Base-by-base conservation (phyloP, 306 rosid genomes). In the Biancaea sappan region DNA sequence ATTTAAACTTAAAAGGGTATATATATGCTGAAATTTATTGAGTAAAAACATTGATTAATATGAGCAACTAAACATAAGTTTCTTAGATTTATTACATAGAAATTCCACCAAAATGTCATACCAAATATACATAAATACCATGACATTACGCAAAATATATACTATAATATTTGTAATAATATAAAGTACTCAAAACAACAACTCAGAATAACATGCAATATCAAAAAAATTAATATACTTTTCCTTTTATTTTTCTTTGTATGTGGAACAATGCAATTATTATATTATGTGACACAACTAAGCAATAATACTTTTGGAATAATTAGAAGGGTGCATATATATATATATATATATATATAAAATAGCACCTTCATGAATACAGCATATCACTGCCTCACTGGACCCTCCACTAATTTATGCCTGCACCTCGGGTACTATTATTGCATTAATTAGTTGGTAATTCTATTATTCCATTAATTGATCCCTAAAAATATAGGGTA, bases 351-450 rank as follows among this genome's bases (percentile, higher is more conserved):
- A n/a, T n/a, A n/a, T n/a, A n/a, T n/a, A n/a, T n/a, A n/a, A n/a
- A n/a, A n/a, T 28, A 14, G 43, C 14, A 32, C 13, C 66, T 14
- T 59, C 41, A 15, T 9, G 15, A 4, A 22, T 1, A 32, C 66
- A 61, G 67, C 67, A 34, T 61, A 61, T 34, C 28, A 4, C 25
- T n/a, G 28, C 34, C 32, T 34, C 28, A 4, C 25, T n/a, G 28
- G 44, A 51, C 66, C 66, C 66, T 2, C 65, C 65, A 59, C 65
- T 13, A 59, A 31, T 59, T 31, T n/a, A n/a, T n/a, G n/a, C n/a
- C n/a, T n/a, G n/a, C n/a, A n/a, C n/a, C n/a, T n/a, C n/a, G n/a
- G n/a, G n/a, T n/a, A n/a, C n/a, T n/a, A n/a, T n/a, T n/a, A n/a
- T n/a, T n/a, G n/a, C n/a, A n/a, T n/a, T n/a, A n/a, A 31, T 7